These are phyloP conservation scores for Lentinula sp. DNA, from an alignment of 768 basidiomycete species.

Conservation along the genomic window DNA sequence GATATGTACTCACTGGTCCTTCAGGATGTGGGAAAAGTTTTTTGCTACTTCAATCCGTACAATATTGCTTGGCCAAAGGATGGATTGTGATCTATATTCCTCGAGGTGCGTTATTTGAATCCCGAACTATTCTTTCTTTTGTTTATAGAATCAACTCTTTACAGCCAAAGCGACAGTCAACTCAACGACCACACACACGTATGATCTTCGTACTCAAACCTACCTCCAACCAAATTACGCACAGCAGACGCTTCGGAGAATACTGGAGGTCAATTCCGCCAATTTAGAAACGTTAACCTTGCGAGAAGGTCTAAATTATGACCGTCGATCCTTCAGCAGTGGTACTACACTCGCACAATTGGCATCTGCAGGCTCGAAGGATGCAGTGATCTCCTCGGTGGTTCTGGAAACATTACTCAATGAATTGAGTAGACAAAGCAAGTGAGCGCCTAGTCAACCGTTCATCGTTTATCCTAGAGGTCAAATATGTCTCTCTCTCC, in stretches of 20 bases:
- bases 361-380: constrained; percentile 40
- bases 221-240: constrained; percentile 70
- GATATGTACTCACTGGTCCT: constrained; percentile 55
- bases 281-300: constrained; percentile 24
- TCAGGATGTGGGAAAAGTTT: no score
- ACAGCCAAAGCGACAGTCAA: constrained; percentile 54
- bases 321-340: constrained; percentile 35
- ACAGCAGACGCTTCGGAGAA: constrained; percentile 55
- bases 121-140: neutral
- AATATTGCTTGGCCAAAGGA: constrained; percentile 53
- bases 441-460: constrained; percentile 34
- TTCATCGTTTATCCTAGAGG: no score
- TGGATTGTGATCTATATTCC: constrained; percentile 89
- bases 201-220: constrained; percentile 69
- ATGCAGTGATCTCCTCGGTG: no score
- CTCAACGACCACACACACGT: constrained; percentile 65
- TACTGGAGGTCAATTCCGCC: constrained; percentile 51
- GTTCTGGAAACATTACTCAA: constrained; percentile 32
- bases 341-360: constrained; percentile 46
- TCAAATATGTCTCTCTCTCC: neutral
- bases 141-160: neutral
- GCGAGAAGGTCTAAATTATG: constrained; percentile 35
- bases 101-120: constrained; percentile 41
- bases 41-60: constrained; percentile 6
- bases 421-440: constrained; percentile 57